A percentile compares a stretch with the other conserved stretches of the same genome.
phyloP scores from a whole-genome alignment of 352 stramenopile genomes.

The Globisporangium megalacanthum region DNA sequence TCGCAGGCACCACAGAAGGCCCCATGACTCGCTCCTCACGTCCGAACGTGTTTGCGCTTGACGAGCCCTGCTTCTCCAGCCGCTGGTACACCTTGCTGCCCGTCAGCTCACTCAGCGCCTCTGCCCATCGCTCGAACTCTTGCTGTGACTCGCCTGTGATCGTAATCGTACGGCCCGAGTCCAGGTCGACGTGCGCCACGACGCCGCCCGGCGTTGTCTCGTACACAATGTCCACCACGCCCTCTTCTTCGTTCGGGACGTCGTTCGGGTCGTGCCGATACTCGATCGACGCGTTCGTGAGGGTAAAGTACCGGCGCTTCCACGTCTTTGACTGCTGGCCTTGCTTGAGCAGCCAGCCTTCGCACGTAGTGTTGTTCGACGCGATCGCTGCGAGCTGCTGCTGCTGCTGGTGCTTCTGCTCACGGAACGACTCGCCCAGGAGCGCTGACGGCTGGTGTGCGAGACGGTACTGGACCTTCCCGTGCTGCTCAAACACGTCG shows the following conservation, averaged over 20 bases:
- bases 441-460: not conserved
- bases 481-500: conserved; percentile 2
- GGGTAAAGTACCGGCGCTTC: conserved; percentile 58
- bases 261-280: conserved; percentile 52
- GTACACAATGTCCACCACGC: conserved; percentile 46
- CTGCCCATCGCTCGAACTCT: conserved; percentile 52
- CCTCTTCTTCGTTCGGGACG: conserved; percentile 37
- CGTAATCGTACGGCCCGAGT: conserved; percentile 40
- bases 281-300: conserved; percentile 50
- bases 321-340: conserved; percentile 38
- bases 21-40: no score
- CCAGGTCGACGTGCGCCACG: conserved; percentile 46
- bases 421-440: not conserved
- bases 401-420: conserved; percentile 1
- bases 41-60: not conserved
- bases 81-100: conserved; percentile 18
- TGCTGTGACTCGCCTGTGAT: conserved; percentile 36
- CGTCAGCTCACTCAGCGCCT: conserved; percentile 35
- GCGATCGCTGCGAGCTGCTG: not conserved
- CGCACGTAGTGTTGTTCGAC: conserved; percentile 8
- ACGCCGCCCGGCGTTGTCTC: conserved; percentile 21
- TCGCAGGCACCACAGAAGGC: not conserved
- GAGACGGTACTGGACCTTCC: conserved; percentile 9
- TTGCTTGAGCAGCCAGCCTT: conserved; percentile 64
- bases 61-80: no score